These are phyloP conservation scores for Cucumis hystrix DNA, from an alignment of 306 rosid species.

Conservation along the genomic window DNA sequence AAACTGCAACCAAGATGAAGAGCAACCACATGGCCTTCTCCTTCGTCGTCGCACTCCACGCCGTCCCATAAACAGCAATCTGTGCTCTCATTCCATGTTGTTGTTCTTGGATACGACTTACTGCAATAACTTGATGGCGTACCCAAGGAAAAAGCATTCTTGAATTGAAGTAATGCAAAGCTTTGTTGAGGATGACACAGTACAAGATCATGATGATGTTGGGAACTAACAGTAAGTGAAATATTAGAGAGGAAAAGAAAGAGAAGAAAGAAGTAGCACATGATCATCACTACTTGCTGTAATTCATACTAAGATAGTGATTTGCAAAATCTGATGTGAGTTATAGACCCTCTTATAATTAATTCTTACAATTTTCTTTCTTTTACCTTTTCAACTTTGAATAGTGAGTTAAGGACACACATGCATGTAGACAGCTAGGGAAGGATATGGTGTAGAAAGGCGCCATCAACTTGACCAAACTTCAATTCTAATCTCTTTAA, in stretches of 20 bases:
- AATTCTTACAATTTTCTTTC: too few species aligned
- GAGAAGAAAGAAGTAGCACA: not conserved
- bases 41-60: not conserved
- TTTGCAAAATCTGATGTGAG: too few species aligned
- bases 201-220: not conserved
- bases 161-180: constrained; percentile 13
- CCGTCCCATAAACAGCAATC: constrained; percentile 15
- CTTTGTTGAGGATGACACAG: not conserved
- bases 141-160: not conserved
- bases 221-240: not conserved
- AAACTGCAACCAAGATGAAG: constrained; percentile 3
- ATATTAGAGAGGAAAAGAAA: not conserved
- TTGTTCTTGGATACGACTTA: not conserved
- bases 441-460: too few species aligned
- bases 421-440: too few species aligned
- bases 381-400: too few species aligned
- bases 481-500: too few species aligned
- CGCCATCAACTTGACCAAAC: too few species aligned
- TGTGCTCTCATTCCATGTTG: not conserved
- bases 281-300: too few species aligned
- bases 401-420: too few species aligned
- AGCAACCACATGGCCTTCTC: not conserved
- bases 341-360: too few species aligned
- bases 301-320: too few species aligned
- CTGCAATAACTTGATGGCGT: too few species aligned